phyloP scores from a whole-genome alignment of 768 basidiomycete species.

The Trametes maxima region DNA sequence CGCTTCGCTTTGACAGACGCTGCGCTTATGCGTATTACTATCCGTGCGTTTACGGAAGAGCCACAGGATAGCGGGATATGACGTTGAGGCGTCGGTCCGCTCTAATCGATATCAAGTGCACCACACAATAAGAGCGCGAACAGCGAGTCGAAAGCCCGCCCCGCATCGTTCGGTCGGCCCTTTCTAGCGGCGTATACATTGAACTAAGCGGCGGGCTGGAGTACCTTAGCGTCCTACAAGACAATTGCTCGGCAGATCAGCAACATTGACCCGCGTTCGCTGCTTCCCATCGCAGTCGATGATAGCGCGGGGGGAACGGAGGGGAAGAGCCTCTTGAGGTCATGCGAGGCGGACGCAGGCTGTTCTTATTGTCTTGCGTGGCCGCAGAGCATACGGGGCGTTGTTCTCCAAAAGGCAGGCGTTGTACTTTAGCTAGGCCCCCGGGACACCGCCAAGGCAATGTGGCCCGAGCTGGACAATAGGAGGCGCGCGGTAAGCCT shows the following conservation, averaged over 20 bases:
- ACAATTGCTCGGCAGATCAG: constrained; percentile 16
- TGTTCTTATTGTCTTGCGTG: constrained; percentile 25
- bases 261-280: constrained; percentile 14
- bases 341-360: constrained; percentile 4
- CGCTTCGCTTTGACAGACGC: no score
- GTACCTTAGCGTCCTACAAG: background rate
- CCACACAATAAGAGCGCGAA: background rate
- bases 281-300: no score
- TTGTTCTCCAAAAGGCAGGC: constrained; percentile 24
- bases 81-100: background rate
- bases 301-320: background rate
- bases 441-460: background rate
- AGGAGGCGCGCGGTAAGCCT: background rate
- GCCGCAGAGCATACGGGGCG: constrained; percentile 2
- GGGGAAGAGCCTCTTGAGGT: background rate
- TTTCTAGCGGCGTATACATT: constrained; percentile 3
- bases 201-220: constrained; percentile 3
- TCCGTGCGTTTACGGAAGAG: no score
- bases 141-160: background rate
- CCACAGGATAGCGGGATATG: no score
- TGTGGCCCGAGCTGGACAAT: constrained; percentile 14
- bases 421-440: constrained; percentile 21
- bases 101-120: background rate
- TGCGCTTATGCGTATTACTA: no score
- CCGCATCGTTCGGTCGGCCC: background rate